Evolutionary conservation across 2,329 filamentous ascomycete species (phyloP), one percentile per base, ranked within the genome.

Genomic region (Exophiala alcalophila): DNA sequence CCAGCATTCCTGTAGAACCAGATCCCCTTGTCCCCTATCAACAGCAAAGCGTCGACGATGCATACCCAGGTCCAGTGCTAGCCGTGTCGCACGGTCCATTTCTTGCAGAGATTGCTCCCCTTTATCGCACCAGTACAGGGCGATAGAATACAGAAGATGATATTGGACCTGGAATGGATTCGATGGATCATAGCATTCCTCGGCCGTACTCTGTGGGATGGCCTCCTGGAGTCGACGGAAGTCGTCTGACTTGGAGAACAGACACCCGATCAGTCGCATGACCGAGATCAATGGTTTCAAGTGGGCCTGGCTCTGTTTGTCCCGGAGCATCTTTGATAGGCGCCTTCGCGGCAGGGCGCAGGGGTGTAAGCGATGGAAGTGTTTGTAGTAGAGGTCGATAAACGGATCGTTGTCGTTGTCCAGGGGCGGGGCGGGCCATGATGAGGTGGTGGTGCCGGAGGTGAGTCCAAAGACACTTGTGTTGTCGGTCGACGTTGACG

Each of bases 61-160:
- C 56, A 62, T 58, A 11, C 40, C 28, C 7, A 61, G 28, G 10
- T 58, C 53, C 27, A 59, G 12, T 2, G 55, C 60, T 5, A 57
- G 35, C n/a, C 27, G 24, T 5, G 48, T 46, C n/a, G 58, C 57
- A 7, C 10, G 9, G 23, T 57, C 49, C 25, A 58, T 54, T 12
- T 87, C 73, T 32, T 82, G 72, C 8, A 80, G 73, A 0, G 86
- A 83, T 58, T 80, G 79, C 18, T 79, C 75, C 29, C 84, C 80
- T 52, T 89, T 76, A 57, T 83, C 84, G 52, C 77, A 80, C 4
- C 86, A 86, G 59, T 95, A 86, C 5, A 94, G 71, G 0, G 81
- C 82, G 50, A 95, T 81, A 15, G 88, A 75, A 40, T 88, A 76
- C 3, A 95, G 70, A 30, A 94, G 66, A 60, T 92, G 73, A 3